Conservation (phyloP, 495 filamentous ascomycete species). For the Podospora comata region DNA sequence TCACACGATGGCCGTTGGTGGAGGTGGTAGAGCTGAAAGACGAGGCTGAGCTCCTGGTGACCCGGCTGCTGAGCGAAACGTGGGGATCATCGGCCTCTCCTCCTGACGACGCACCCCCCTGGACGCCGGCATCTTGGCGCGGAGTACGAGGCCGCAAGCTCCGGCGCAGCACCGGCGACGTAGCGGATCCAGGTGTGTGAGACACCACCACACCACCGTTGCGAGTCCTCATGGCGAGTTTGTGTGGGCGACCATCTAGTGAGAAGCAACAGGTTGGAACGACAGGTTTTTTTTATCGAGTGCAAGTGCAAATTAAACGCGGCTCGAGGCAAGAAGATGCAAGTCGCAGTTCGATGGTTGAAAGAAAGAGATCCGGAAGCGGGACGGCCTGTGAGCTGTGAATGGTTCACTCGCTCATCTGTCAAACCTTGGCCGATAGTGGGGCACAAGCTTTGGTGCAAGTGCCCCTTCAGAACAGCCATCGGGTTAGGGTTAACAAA, state of each 20-base stretch:
- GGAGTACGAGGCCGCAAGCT: constrained; percentile 19
- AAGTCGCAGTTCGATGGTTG: background rate
- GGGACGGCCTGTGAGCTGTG: background rate
- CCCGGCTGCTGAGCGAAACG: constrained; percentile 14
- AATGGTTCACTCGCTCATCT: background rate
- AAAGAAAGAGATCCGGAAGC: background rate
- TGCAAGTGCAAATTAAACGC: background rate
- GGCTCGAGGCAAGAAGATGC: background rate
- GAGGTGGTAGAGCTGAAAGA: constrained; percentile 3
- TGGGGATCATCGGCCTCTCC: constrained; percentile 17
- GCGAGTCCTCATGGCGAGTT: constrained; percentile 19
- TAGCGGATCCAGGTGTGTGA: constrained; percentile 1
- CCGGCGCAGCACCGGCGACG: constrained; percentile 16
- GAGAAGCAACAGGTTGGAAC: background rate
- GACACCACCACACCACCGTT: constrained; percentile 5
- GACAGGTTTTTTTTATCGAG: background rate
- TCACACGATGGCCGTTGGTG: background rate
- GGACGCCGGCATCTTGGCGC: constrained; percentile 25
- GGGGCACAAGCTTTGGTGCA: background rate
- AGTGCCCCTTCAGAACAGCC: background rate
- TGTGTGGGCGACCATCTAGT: background rate
- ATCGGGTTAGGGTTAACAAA: background rate
- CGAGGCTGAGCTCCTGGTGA: constrained; percentile 26
- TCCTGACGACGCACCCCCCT: constrained; percentile 21
- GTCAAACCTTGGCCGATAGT: background rate